Evolutionary conservation across 768 basidiomycete species (phyloP).

Genomic region (Leccinum imitatum): DNA sequence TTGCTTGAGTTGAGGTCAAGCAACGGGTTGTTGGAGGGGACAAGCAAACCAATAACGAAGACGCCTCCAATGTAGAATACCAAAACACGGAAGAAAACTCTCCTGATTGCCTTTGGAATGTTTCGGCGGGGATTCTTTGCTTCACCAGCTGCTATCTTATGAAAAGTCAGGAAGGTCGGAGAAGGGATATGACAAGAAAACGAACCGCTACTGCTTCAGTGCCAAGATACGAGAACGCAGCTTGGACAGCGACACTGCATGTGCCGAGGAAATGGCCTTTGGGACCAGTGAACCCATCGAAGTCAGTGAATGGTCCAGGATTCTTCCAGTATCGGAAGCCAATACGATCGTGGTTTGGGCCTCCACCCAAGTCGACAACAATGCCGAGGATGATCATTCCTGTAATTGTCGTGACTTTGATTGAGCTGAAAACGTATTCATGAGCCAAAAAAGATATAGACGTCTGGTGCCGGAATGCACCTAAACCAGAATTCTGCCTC

Average conservation of each 20-base stretch:
- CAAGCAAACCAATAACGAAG: conserved; percentile 49
- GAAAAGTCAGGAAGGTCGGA: not conserved
- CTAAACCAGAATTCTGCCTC: conserved; percentile 53
- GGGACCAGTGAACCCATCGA: conserved; percentile 37
- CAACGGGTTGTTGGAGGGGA: conserved; percentile 44
- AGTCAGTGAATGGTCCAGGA: conserved; percentile 59
- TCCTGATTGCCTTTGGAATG: conserved; percentile 39
- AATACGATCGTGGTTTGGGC: conserved; percentile 50
- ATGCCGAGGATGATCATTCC: conserved; percentile 49
- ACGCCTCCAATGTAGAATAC: conserved; percentile 40
- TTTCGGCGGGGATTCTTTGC: conserved; percentile 49
- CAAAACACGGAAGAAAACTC: conserved; percentile 47
- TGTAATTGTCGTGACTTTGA: conserved; percentile 51
- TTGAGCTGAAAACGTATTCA: conserved; percentile 32
- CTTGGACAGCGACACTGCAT: conserved; percentile 56
- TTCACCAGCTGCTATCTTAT: conserved; percentile 45
- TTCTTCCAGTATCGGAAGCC: conserved; percentile 49
- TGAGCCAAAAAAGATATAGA: not conserved
- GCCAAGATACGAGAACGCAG: conserved; percentile 60
- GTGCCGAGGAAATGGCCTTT: conserved; percentile 51
- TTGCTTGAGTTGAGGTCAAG: conserved; percentile 39
- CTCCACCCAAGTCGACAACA: conserved; percentile 52
- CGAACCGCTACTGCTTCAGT: conserved; percentile 51
- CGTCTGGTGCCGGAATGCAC: not conserved
- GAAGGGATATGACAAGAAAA: not conserved